Base-by-base conservation (phyloP, 441 rosid genomes). In the Adansonia rubrostipa region DNA sequence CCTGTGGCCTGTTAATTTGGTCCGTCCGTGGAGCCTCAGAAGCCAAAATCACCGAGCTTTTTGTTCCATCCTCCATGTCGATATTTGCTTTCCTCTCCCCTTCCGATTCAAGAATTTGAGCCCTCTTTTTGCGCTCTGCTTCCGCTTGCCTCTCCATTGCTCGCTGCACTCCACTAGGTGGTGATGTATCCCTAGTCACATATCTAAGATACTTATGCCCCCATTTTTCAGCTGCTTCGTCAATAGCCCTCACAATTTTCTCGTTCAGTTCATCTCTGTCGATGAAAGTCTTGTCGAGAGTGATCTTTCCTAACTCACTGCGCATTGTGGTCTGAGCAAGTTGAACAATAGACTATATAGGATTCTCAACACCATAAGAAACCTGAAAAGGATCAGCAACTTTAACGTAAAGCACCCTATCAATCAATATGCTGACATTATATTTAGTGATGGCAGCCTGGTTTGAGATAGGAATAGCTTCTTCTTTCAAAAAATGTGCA, bases 101-200 rank as follows among this genome's bases (percentile, higher is more conserved):
- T 14, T 66, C 71, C 71, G 79, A 83, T 71, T 80, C 81, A 20
- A 83, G 80, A 47, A 83, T 74, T 24, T 80, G 83, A 65, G 85
- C 81, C 44, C 81, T 71, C 47, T 83, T 80, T 53, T 83, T 83
- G 14, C 81, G 81, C 47, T 83, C 85, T 19, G 85, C 85, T 77
- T 83, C 85, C 33, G 79, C 85, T 74, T 83, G 83, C 82, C 73
- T 77, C 62, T 82, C 82, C 85, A 83, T 83, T 53, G 81, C 83
- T 69, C 56, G 72, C 74, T 67, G 69, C 79, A 83, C 81, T 51
- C 83, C 81, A 13, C 45, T 51, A 53, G 85, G 85, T 61, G 85
- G 85, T 6, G 71, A 62, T 73, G 80, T 80, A 47, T 80, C 85
- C 85, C 79, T 68, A 10, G 20, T 68, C 28, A 17, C 72, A 19